Percentiles rank a stretch among this genome's conserved stretches.
These are phyloP conservation scores for Fibroporia radiculosa DNA, from an alignment of 768 basidiomycete species.

Conservation along the genomic window DNA sequence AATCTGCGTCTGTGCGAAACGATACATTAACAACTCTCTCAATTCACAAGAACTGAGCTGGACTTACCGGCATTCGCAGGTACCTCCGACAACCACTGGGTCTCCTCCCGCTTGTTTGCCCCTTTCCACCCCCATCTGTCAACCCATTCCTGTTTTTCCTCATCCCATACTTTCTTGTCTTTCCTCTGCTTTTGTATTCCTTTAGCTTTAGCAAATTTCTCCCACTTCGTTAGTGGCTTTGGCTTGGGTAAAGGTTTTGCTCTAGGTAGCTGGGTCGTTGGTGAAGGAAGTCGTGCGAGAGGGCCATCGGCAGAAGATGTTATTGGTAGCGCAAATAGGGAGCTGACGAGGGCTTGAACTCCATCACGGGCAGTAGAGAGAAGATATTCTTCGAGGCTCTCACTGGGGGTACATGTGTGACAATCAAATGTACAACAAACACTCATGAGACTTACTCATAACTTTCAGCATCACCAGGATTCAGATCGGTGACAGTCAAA, in stretches of 20 bases:
- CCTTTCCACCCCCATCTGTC: constrained; percentile 84
- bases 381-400: constrained; percentile 76
- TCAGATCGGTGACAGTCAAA: constrained; percentile 80
- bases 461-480: constrained; percentile 75
- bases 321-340: constrained; percentile 80
- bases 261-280: constrained; percentile 73
- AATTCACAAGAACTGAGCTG: neutral
- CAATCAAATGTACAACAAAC: neutral
- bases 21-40: neutral
- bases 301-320: constrained; percentile 72
- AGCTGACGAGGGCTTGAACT: constrained; percentile 69
- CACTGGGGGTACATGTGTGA: constrained; percentile 32
- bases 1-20: constrained; percentile 52
- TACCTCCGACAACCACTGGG: constrained; percentile 90
- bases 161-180: constrained; percentile 87
- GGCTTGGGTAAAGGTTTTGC: constrained; percentile 91
- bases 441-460: constrained; percentile 53
- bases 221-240: constrained; percentile 94
- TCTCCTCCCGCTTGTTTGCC: constrained; percentile 82
- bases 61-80: constrained; percentile 75
- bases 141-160: constrained; percentile 91
- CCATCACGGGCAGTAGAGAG: constrained; percentile 73
- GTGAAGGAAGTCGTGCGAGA: constrained; percentile 71
- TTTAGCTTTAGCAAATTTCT: constrained; percentile 88
- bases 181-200: constrained; percentile 78